A percentile compares a stretch with the other conserved stretches of the same genome.
Conservation (phyloP, 257 asterid genomes). For the Fraxinus pennsylvanica region DNA sequence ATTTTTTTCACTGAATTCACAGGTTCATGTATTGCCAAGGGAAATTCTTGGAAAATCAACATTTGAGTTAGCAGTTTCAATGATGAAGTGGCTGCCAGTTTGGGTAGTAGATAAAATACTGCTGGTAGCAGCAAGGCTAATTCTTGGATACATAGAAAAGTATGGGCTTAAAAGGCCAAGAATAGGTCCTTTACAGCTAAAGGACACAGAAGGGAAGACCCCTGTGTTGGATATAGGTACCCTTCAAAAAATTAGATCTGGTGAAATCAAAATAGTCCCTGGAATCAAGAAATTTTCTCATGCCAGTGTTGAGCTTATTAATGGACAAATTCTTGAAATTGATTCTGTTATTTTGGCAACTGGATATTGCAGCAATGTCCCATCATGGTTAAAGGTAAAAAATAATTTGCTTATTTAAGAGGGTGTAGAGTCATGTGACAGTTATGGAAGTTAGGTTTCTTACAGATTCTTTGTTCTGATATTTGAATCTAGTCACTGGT, state of each 20-base stretch:
- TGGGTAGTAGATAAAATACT: constrained; percentile 67
- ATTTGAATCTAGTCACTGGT: constrained; percentile 41
- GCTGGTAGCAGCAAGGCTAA: constrained; percentile 52
- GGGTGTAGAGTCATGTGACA: constrained; percentile 46
- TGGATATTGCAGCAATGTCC: constrained; percentile 94
- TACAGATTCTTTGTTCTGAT: constrained; percentile 47
- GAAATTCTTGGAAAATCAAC: constrained; percentile 78
- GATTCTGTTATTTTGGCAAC: constrained; percentile 83
- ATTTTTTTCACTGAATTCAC: background rate
- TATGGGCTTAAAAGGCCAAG: constrained; percentile 75
- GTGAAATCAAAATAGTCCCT: constrained; percentile 72
- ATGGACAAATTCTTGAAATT: constrained; percentile 57
- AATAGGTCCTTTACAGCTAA: constrained; percentile 79
- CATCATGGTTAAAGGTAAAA: constrained; percentile 82
- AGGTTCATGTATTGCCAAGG: constrained; percentile 94
- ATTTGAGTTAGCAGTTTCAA: constrained; percentile 52
- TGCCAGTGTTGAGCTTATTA: constrained; percentile 63
- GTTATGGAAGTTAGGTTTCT: constrained; percentile 66
- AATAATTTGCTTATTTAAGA: too few species aligned
- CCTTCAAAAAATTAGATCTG: constrained; percentile 65
- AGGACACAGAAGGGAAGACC: constrained; percentile 70
- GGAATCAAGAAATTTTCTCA: constrained; percentile 68
- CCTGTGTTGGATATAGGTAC: constrained; percentile 92
- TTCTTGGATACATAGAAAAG: constrained; percentile 64
- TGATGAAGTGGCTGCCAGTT: constrained; percentile 78